phyloP scores from a whole-genome alignment of 345 rosid species.

The Moricandia moricandioides region DNA sequence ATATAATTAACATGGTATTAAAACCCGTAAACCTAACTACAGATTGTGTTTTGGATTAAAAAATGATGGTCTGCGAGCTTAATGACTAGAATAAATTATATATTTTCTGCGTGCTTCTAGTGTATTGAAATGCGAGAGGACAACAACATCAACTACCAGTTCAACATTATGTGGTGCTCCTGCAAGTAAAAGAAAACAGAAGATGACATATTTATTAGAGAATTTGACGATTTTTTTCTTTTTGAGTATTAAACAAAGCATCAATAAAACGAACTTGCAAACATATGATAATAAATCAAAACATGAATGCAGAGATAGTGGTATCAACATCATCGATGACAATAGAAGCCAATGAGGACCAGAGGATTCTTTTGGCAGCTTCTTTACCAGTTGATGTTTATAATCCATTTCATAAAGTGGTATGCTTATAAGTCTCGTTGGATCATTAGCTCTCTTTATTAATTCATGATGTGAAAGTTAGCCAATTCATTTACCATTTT shows the following conservation, averaged over 20 bases:
- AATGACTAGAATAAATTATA: not conserved
- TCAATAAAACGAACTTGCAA: not conserved
- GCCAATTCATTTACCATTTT: not conserved
- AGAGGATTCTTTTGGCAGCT: constrained; percentile 55
- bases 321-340: constrained; percentile 53
- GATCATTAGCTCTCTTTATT: too few relatives aligned
- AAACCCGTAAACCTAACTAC: not conserved
- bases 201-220: too few relatives aligned
- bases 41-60: not conserved
- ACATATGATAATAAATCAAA: not conserved
- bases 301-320: not conserved
- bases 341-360: constrained; percentile 65
- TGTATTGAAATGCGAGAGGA: not conserved
- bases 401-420: not conserved
- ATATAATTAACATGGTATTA: not conserved
- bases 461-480: not conserved
- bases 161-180: not conserved
- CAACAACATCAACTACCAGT: not conserved
- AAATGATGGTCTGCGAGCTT: not conserved
- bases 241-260: too few relatives aligned
- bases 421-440: not conserved
- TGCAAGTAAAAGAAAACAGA: too few relatives aligned
- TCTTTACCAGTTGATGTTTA: constrained; percentile 20
- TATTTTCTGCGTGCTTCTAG: not conserved
- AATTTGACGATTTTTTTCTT: too few relatives aligned